Percentiles rank a stretch among this genome's conserved stretches.
These are phyloP conservation scores for Cladosporium austrohemisphaericum DNA, from an alignment of 2,329 filamentous ascomycete species.

Conservation along the genomic window DNA sequence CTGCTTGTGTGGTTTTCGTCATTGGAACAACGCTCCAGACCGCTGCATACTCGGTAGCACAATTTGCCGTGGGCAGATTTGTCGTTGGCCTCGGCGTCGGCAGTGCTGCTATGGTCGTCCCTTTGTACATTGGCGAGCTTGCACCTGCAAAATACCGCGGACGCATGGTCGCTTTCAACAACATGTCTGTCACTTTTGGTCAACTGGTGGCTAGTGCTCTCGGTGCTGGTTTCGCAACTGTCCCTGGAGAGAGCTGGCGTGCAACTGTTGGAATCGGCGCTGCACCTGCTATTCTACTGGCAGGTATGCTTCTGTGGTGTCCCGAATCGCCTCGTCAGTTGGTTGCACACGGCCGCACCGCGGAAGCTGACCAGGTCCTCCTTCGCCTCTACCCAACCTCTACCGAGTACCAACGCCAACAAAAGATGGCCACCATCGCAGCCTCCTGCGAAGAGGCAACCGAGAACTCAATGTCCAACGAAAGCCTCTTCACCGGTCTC, in stretches of 20 bases:
- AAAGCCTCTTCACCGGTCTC: conserved; percentile 38
- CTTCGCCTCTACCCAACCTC: conserved; percentile 41
- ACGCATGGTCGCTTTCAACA: conserved; percentile 48
- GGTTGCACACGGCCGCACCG: conserved; percentile 40
- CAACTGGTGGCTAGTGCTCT: conserved; percentile 32
- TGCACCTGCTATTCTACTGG: conserved; percentile 46
- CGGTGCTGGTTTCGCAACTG: conserved; percentile 33
- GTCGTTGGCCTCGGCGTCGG: conserved; percentile 51
- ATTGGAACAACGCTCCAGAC: conserved; percentile 34
- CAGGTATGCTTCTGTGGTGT: conserved; percentile 43
- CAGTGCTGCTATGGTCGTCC: conserved; percentile 43
- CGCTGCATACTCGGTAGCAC: conserved; percentile 32
- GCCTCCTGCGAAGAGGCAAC: conserved; percentile 39
- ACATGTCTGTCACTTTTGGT: conserved; percentile 39
- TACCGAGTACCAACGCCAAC: conserved; percentile 41
- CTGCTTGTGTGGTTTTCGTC: conserved; percentile 40
- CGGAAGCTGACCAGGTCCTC: conserved; percentile 40
- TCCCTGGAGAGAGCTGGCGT: conserved; percentile 45
- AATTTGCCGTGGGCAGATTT: conserved; percentile 45
- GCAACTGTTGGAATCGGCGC: conserved; percentile 50
- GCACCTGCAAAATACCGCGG: conserved; percentile 47
- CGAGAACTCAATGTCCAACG: conserved; percentile 39
- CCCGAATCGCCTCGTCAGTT: conserved; percentile 50
- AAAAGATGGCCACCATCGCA: conserved; percentile 45
- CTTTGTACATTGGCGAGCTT: conserved; percentile 49